Evolutionary conservation across 2,329 filamentous ascomycete genomes (phyloP), one percentile per base, ranked within the genome.

Genomic region (Neopestalotiopsis sp.): DNA sequence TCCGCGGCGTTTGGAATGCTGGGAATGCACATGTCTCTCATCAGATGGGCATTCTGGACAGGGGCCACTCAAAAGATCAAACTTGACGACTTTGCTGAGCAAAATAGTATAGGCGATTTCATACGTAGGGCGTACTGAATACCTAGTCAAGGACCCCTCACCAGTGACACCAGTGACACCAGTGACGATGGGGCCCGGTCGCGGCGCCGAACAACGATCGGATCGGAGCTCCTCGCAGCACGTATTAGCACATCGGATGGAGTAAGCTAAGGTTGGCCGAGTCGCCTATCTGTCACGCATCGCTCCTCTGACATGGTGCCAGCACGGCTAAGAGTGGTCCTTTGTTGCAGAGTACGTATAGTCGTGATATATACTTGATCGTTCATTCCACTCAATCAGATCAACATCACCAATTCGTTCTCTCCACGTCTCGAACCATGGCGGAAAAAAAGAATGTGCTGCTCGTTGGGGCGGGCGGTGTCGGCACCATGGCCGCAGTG

Each of bases 401-500:
- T 3, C 7, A n/a, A 53, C 45, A 20, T 1, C 20, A 53, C 9
- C n/a, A 20, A 53, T 1, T 53, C 3, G 24, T 28, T 28, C 24
- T 4, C 24, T 28, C 1, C 24, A 28, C 24, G 24, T 28, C 3
- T 24, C 45, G 10, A 1, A 20, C 45, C 14, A 53, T 53, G 28
- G 67, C 70, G 13, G 14, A 9, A 24, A 83, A 82, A 70, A 69
- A 78, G 3, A 81, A 78, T 32, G 80, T 89, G 3, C 81, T 89
- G 4, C 74, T 90, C 4, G 77, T 90, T 14, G 88, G 88, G n/a
- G 81, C 81, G 9, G 88, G 88, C 10, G 86, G 86, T 5, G 84
- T 89, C 1, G 88, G 88, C 32, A 84, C 87, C 0, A 87, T 90
- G 73, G 38, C 85, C 4, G 86, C 86, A 4, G 83, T 87, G 56